Evolutionary conservation across 169 alveolate genomes (phyloP).

Genomic region (Plasmodium gaboni): DNA sequence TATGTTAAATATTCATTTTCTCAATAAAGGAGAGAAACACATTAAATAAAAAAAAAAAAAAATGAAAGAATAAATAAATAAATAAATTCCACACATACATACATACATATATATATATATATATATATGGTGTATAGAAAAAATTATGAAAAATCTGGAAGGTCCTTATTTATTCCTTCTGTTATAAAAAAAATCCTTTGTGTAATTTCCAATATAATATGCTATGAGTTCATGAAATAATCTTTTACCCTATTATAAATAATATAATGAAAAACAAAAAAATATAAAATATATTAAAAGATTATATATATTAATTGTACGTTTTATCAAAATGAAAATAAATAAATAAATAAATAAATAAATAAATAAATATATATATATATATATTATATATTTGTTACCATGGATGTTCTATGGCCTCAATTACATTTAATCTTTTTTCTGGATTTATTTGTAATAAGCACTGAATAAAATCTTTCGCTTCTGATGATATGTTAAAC

Average conservation of each 20-base stretch:
- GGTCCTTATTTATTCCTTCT: no score
- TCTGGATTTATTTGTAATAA: conserved; percentile 65
- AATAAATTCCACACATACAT: no score
- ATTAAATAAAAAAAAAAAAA: background rate
- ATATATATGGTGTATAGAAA: no score
- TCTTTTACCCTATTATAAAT: conserved; percentile 34
- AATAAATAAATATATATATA: background rate
- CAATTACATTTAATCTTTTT: conserved; percentile 72
- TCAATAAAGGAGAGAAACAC: background rate
- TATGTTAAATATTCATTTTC: no score
- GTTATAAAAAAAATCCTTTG: no score
- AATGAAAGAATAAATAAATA: no score
- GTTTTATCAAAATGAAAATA: background rate
- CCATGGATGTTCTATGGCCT: conserved; percentile 81
- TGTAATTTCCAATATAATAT: background rate
- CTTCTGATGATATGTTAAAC: conserved; percentile 76
- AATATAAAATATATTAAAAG: background rate
- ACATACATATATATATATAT: no score
- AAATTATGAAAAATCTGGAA: no score
- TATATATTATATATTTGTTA: conserved; percentile 25
- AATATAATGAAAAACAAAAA: background rate
- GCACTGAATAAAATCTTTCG: conserved; percentile 76
- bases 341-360: background rate
- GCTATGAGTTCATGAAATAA: conserved; percentile 46
- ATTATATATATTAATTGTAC: background rate